Percentiles rank a stretch among this genome's conserved stretches.
Evolutionary conservation across 2,329 filamentous ascomycete genomes (phyloP).

Genomic region (Tolypocladium tropicale): DNA sequence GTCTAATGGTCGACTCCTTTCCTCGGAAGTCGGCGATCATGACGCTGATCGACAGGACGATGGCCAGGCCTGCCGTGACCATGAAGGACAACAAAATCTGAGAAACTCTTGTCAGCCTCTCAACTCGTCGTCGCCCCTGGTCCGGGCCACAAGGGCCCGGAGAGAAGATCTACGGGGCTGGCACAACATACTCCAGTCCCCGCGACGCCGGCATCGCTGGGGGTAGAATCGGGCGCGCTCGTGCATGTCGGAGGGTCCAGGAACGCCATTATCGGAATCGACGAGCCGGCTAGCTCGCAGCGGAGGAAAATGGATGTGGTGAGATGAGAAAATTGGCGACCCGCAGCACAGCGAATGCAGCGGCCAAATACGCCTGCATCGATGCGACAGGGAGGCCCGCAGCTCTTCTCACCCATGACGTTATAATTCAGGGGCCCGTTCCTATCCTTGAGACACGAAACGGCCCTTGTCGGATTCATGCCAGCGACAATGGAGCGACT

Average conservation of each 20-base stretch:
- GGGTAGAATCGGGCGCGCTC: conserved; percentile 28
- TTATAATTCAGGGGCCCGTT: neutral
- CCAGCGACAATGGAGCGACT: neutral
- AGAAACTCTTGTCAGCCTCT: neutral
- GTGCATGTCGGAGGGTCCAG: conserved; percentile 24
- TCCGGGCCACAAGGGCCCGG: neutral
- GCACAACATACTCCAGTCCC: conserved; percentile 35
- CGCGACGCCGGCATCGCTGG: conserved; percentile 47
- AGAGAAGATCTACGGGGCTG: conserved; percentile 9
- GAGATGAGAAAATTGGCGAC: neutral
- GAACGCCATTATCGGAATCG: neutral
- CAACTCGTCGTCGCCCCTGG: neutral
- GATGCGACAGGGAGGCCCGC: neutral
- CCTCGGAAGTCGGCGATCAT: conserved; percentile 42
- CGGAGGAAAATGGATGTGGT: neutral
- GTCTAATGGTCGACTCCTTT: conserved; percentile 41
- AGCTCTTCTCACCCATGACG: neutral
- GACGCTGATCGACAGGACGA: conserved; percentile 44
- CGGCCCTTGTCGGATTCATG: neutral
- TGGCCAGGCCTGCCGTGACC: conserved; percentile 48
- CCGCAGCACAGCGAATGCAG: neutral
- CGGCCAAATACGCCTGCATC: neutral
- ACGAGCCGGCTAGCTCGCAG: neutral
- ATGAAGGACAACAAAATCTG: conserved; percentile 57
- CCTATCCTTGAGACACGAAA: neutral